phyloP scores from a whole-genome alignment of 73 alveolate genomes.

The Urostyla sp. region DNA sequence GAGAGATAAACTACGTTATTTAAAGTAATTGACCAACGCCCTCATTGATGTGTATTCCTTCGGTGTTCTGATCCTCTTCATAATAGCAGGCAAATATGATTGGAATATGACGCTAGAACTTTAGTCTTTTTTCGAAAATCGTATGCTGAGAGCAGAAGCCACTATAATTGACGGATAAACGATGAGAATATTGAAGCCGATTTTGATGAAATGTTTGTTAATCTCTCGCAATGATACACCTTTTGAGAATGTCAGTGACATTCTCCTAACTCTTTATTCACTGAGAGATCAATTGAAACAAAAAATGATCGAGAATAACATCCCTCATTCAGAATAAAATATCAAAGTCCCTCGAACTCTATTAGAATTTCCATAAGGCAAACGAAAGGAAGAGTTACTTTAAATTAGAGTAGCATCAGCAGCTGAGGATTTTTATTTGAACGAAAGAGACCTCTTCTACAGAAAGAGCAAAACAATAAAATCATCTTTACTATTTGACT shows the following conservation, averaged over 20 bases:
- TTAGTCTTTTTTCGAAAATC: slow-evolving; percentile 9
- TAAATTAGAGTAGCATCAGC: neutral
- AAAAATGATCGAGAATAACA: slow-evolving; percentile 32
- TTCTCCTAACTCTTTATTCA: slow-evolving; percentile 17
- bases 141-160: slow-evolving; percentile 38
- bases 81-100: slow-evolving; percentile 54
- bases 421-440: slow-evolving; percentile 1
- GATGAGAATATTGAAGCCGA: neutral
- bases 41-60: slow-evolving; percentile 48
- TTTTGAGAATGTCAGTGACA: slow-evolving; percentile 34
- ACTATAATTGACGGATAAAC: slow-evolving; percentile 14
- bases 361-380: slow-evolving; percentile 22
- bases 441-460: slow-evolving; percentile 14
- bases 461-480: neutral
- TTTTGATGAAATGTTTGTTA: slow-evolving; percentile 25
- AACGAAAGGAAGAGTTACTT: slow-evolving; percentile 27
- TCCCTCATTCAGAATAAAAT: neutral
- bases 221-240: slow-evolving; percentile 10
- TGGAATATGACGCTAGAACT: slow-evolving; percentile 51
- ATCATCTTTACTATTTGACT: neutral
- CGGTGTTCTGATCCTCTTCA: slow-evolving; percentile 40
- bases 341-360: neutral
- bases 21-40: neutral
- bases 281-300: slow-evolving; percentile 14
- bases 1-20: neutral